Base-by-base conservation (phyloP, 2,329 filamentous ascomycete species). In the Beauveria brongniartii region DNA sequence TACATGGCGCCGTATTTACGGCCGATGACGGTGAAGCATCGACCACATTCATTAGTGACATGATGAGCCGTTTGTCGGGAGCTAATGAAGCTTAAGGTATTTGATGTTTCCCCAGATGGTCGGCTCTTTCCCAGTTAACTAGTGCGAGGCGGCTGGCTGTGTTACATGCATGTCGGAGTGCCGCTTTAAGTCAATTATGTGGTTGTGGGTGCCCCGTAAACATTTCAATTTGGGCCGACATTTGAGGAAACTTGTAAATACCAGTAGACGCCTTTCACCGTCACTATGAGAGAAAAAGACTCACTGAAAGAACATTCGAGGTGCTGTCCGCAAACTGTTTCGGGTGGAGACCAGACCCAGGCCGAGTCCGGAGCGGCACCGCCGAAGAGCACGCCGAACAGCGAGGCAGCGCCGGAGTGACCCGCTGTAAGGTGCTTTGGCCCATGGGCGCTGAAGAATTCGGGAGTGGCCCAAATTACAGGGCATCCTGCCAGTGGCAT, bases 21-120 rank as follows among this genome's bases (percentile, higher is more conserved):
- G 34, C 12, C 34, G 12, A 43, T 43, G 34, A 55, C 8, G 24
- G 37, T 55, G 40, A 55, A 40, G 43, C 28, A 9, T 43, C 3
- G 3, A 34, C 9, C 10, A 34, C 10, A 12, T 12, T 12, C 5
- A 37, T n/a, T 22, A 40, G 34, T 37, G 34, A 16, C 34, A 5
- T 37, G 12, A 34, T 34, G 34, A 37, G 34, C 34, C 34, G 14
- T 37, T 37, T 37, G 34, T 12, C 10, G 34, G 34, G 34, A 30
- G 47, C 65, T 64, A 64, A 66, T 66, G 22, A 24, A 46, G 16
- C 30, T 14, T 16, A 12, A 50, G 59, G 22, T 37, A 61, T 53
- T 61, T 57, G 53, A 41, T 50, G 65, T 61, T 65, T 64, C 56
- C 48, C 61, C 64, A 60, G 26, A 57, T 14, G 18, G 55, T 37